Conservation (phyloP, 1,284 basidiomycete species). For the Papiliotrema nemorosa region DNA sequence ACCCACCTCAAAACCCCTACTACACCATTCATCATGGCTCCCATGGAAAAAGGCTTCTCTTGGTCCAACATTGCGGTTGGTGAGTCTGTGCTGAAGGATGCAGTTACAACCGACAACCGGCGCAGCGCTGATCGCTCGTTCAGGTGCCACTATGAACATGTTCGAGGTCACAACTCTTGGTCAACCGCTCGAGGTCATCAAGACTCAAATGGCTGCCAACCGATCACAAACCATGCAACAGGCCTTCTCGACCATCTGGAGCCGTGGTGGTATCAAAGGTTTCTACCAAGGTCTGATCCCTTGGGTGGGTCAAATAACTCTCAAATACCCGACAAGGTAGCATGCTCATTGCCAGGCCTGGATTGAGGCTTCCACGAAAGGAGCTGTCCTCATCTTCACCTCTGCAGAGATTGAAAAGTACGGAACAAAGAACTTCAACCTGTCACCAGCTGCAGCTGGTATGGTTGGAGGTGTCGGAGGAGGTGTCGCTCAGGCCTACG, state of each 20-base stretch:
- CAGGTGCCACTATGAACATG: constrained; percentile 96
- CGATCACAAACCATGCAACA: constrained; percentile 84
- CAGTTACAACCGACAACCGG: neutral
- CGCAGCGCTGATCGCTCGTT: neutral
- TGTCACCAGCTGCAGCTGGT: constrained; percentile 78
- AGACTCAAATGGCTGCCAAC: constrained; percentile 98
- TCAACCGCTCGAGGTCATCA: constrained; percentile 96
- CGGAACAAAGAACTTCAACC: constrained; percentile 59
- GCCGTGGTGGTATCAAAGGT: constrained; percentile 81
- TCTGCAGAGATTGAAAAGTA: constrained; percentile 89
- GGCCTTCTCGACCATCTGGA: constrained; percentile 82
- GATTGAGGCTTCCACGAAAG: constrained; percentile 99
- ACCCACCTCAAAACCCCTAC: neutral
- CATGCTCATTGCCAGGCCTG: constrained; percentile 64
- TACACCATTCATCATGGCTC: constrained; percentile 50
- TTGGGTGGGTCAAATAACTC: constrained; percentile 64
- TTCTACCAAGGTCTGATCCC: constrained; percentile 99
- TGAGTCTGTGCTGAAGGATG: constrained; percentile 48
- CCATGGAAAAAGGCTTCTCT: constrained; percentile 78
- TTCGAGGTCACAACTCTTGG: constrained; percentile 89
- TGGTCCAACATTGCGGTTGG: constrained; percentile 99
- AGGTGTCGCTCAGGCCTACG: constrained; percentile 96
- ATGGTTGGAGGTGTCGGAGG: constrained; percentile 96
- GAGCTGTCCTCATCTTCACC: constrained; percentile 91
- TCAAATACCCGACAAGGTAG: neutral